phyloP scores from a whole-genome alignment of 106 monocot genomes.

The Alisma plantagoaquatica region DNA sequence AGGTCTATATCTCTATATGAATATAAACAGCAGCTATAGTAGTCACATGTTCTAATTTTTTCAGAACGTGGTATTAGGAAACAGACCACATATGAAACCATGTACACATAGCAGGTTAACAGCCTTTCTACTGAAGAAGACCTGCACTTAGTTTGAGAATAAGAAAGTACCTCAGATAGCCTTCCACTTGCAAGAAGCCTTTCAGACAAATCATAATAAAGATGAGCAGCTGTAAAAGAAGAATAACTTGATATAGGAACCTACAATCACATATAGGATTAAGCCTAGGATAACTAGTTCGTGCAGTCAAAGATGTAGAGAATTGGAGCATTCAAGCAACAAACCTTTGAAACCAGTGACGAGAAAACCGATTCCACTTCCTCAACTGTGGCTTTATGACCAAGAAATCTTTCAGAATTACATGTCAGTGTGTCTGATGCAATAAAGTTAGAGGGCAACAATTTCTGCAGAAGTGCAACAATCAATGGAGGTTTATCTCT shows the following conservation, averaged over 20 bases:
- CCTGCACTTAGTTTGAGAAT: background rate
- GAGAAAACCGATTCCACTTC: slow-evolving; percentile 40
- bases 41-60: no score
- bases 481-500: slow-evolving; percentile 19
- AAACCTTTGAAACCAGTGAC: slow-evolving; percentile 47
- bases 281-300: background rate
- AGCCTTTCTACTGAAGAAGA: no score
- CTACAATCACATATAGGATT: slow-evolving; percentile 21
- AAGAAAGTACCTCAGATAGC: slow-evolving; percentile 30
- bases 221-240: slow-evolving; percentile 43
- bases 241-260: slow-evolving; percentile 26
- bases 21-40: no score
- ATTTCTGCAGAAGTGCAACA: slow-evolving; percentile 47
- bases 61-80: no score
- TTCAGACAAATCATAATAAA: slow-evolving; percentile 73
- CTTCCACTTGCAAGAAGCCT: slow-evolving; percentile 43
- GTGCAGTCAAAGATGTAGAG: background rate
- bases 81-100: no score
- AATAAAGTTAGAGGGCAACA: slow-evolving; percentile 35
- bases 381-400: slow-evolving; percentile 17
- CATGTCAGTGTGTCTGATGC: slow-evolving; percentile 15
- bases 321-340: slow-evolving; percentile 4
- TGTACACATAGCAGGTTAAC: no score
- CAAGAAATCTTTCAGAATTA: slow-evolving; percentile 12
- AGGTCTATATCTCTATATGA: no score